Evolutionary conservation across 208 protist genomes (phyloP), one percentile per base, ranked within the genome.

Genomic region (Trypanosoma lewisi): DNA sequence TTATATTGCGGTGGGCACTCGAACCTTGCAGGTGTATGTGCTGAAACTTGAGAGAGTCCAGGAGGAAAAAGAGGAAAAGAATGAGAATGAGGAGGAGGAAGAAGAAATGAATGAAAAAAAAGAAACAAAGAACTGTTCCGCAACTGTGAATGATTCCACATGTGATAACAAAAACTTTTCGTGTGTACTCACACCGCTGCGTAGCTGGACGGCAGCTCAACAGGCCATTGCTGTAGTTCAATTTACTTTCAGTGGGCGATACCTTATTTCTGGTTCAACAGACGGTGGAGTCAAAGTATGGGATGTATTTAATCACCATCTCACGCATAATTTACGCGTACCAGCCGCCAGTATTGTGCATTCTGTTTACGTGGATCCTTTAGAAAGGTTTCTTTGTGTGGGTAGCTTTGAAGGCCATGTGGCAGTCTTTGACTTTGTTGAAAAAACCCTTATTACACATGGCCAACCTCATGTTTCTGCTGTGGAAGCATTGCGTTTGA

Each of bases 281-380:
- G 90, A 96, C 66, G 90, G 90, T 37, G 82, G 73, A 44, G 68
- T 96, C 34, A 93, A 93, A 75, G 78, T 87, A 57, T 96, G 90
- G 87, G 89, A 96, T 56, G 81, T 83, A 2, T 93, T 93, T 61
- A 85, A 93, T 55, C 90, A 96, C 69, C 79, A 96, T 70, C 78
- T 96, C 16, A 96, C 90, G 14, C 90, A 96, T 75, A 96, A 96
- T 67, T 61, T 93, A 30, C 73, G 74, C 57, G 78, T 75, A 60
- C 65, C 89, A 11, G 66, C 77, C 33, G 70, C 71, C 56, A 67
- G 71, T 23, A 70, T 93, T 31, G 75, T 93, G 47, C 83, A 88
- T 56, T 70, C 73, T 42, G 49, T 93, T 14, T 89, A 76, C 67
- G 70, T 92, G 1, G 83, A 92, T 65, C 64, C 73, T 30, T 57